phyloP scores from a whole-genome alignment of 164 flowering plant species.

The Cinnamomum chago region DNA sequence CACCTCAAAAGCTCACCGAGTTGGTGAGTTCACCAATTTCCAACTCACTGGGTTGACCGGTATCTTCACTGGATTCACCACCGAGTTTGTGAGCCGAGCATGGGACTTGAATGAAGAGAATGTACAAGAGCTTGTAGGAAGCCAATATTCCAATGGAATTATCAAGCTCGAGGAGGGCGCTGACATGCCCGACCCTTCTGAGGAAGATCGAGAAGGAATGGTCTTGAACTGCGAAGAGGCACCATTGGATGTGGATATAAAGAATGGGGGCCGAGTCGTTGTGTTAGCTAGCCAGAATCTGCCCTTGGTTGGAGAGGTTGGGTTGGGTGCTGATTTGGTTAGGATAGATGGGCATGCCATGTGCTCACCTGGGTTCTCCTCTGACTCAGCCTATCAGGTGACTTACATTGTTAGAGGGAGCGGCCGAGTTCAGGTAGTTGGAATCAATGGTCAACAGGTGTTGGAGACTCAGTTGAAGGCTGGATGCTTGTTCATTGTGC shows the following conservation, averaged over 20 bases:
- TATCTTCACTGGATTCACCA: slow-evolving; percentile 68
- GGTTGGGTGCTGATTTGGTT: slow-evolving; percentile 87
- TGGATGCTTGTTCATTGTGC: slow-evolving; percentile 68
- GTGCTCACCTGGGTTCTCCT: slow-evolving; percentile 92
- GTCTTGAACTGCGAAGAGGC: slow-evolving; percentile 73
- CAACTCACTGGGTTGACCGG: slow-evolving; percentile 62
- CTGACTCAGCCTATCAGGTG: slow-evolving; percentile 84
- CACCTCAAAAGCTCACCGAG: slow-evolving; percentile 62
- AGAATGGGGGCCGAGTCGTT: slow-evolving; percentile 67
- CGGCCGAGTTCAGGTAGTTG: slow-evolving; percentile 78
- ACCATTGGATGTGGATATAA: slow-evolving; percentile 70
- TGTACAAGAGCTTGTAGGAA: slow-evolving; percentile 48
- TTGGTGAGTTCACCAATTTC: slow-evolving; percentile 72
- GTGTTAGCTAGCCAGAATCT: slow-evolving; percentile 66
- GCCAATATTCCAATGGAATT: slow-evolving; percentile 47
- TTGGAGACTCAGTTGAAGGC: slow-evolving; percentile 60
- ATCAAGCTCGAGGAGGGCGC: slow-evolving; percentile 37
- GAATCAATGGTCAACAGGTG: slow-evolving; percentile 56
- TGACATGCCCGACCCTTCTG: slow-evolving; percentile 55
- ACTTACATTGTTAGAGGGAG: slow-evolving; percentile 76
- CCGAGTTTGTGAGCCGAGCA: slow-evolving; percentile 72
- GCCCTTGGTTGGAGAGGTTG: slow-evolving; percentile 80
- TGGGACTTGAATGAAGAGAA: slow-evolving; percentile 57
- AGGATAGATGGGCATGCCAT: slow-evolving; percentile 63
- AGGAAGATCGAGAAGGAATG: slow-evolving; percentile 51